Base-by-base conservation (phyloP, 495 filamentous ascomycete genomes). In the Penicillium dipodomyicola region DNA sequence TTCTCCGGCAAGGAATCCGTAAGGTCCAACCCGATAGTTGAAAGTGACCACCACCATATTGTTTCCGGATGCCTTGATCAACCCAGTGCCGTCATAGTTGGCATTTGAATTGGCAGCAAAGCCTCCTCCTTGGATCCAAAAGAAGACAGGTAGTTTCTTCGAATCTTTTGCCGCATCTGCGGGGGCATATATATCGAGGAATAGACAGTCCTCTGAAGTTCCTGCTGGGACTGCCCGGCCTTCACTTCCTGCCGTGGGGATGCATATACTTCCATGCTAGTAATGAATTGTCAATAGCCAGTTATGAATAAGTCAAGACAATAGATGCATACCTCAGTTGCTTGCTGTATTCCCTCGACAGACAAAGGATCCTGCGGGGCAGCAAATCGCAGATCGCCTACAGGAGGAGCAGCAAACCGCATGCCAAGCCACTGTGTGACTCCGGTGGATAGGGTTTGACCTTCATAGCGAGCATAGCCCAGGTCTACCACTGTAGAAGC, bases 81-180 rank as follows among this genome's bases (percentile, higher is more conserved):
- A 74, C 20, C 77, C 76, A 3, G 74, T 78, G 1, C 82, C 88
- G 61, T 91, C 84, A 66, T 82, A 84, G 68, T 90, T 87, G 1
- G 82, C 71, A 64, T 88, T 89, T 43, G 80, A 76, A 61, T 85
- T 77, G 0, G 58, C 49, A 11, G 82, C 84, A 66, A 89, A 91
- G 17, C 88, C 88, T 15, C 89, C 88, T n/a, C 88, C 88, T 62
- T 88, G 86, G 49, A 92, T 87, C 59, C 82, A 91, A 46, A 91
- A 78, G 72, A 79, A 91, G 2, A 91, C 87, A 0, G 87, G 88
- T 1, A 88, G 69, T 20, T 76, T 81, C 60, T 40, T 71, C 19
- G 56, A 57, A 19, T 62, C 46, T 0, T 73, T 79, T 4, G 56
- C 48, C 3, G 80, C 79, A 29, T 78, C 76, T 0, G 79, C 67